phyloP scores from a whole-genome alignment of 176 grass and related monocot species.

The Carex pumila region DNA sequence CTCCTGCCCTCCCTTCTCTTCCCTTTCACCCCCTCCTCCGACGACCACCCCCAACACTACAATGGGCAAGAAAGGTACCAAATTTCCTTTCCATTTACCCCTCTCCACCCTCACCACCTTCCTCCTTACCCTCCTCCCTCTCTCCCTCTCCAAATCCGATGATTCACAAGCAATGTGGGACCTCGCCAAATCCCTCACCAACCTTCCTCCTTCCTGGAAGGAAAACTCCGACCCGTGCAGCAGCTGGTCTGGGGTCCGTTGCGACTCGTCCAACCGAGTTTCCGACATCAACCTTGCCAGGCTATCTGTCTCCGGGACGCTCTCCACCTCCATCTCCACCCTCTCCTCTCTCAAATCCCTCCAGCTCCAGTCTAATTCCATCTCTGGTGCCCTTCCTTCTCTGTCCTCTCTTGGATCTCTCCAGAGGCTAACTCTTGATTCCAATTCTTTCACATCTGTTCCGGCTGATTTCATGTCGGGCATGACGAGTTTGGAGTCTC shows the following conservation, averaged over 20 bases:
- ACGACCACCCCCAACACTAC: constrained; percentile 14
- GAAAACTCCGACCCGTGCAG: constrained; percentile 30
- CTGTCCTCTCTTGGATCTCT: constrained; percentile 38
- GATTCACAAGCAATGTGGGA: constrained; percentile 52
- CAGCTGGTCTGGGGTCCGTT: constrained; percentile 27
- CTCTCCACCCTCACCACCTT: neutral
- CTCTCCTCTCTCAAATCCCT: constrained; percentile 45
- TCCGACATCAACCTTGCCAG: constrained; percentile 46
- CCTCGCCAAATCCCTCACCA: constrained; percentile 38
- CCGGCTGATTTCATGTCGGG: constrained; percentile 48
- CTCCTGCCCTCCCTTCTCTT: neutral
- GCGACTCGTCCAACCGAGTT: constrained; percentile 39
- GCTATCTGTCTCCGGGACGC: constrained; percentile 29
- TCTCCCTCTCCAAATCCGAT: constrained; percentile 21
- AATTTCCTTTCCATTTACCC: constrained; percentile 11
- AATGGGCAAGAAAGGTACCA: constrained; percentile 39
- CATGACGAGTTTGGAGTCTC: constrained; percentile 25
- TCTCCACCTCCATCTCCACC: constrained; percentile 38
- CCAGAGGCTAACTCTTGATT: constrained; percentile 39
- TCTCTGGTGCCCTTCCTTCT: constrained; percentile 44
- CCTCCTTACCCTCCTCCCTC: neutral
- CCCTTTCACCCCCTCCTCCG: neutral
- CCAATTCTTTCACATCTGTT: constrained; percentile 48
- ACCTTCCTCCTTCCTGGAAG: constrained; percentile 36
- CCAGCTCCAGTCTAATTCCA: constrained; percentile 52